Evolutionary conservation across 148 eudicot species (phyloP), one percentile per base, ranked within the genome.

Genomic region (Cornus florida): DNA sequence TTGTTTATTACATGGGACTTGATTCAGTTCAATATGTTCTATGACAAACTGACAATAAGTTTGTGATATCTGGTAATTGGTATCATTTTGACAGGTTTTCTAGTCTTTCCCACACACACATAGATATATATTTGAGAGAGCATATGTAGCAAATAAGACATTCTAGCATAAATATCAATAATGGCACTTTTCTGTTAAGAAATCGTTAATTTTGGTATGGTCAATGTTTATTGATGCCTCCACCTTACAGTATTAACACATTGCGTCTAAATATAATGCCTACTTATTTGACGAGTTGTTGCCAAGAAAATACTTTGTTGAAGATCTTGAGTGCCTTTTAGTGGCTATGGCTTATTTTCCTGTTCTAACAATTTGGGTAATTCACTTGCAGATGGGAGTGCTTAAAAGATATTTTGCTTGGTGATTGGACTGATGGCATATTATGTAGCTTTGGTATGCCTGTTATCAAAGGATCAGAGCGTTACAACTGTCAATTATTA

Each of bases 391-490:
- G 98, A 83, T 96, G 99, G 99, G 99, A 93, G 41, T 93, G 98
- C 86, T 84, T 96, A 73, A 92, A 92, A 79, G 91, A 96, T 64
- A 75, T 96, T 75, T 78, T 96, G 83, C 79, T 88, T 69, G 97
- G 93, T 72, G 92, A 91, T 64, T 93, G 93, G 92, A 96, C 98
- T 11, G 97, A 93, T 82, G 91, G 87, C 67, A 91, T 96, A 73
- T 81, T 96, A 12, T 96, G 98, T 81, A 93, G 99, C 87, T 90
- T 96, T 75, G 99, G 99, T 69, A 96, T 96, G 99, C 99, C 98
- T 56, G 77, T 96, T 76, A 85, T 93, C 77, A 89, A 83, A 71
- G 91, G 90, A 48, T 92, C 99, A 4, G 98, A 87, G 78, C 93
- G 98, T 75, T 96, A 96, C 87, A 96, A 96, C 71, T 96, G 98